Percentiles rank a stretch among this genome's conserved stretches.
These are phyloP conservation scores for Hysterium pulicare DNA, from an alignment of 2,329 filamentous ascomycete genomes.

Conservation along the genomic window DNA sequence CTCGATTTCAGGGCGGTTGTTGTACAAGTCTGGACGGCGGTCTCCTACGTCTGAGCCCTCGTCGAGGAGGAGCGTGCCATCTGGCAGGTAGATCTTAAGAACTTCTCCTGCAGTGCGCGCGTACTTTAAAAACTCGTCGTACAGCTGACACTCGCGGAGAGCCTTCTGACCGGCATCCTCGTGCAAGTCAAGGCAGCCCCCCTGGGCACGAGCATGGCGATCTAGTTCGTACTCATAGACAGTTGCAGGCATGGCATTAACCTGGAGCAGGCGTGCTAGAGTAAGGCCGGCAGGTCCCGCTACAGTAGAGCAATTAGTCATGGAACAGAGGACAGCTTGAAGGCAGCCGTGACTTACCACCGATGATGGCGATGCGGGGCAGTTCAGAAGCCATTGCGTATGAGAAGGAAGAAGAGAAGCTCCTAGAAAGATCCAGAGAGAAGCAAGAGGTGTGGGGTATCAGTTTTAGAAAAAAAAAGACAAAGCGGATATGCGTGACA, in stretches of 20 bases:
- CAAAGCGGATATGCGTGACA: too few relatives aligned
- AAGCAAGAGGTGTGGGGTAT: too few relatives aligned
- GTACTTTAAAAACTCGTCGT: constrained; percentile 27
- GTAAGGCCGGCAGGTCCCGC: constrained; percentile 34
- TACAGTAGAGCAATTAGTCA: background rate
- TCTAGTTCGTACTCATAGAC: constrained; percentile 32
- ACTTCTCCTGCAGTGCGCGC: constrained; percentile 38
- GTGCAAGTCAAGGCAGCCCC: constrained; percentile 38
- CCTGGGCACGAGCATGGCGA: constrained; percentile 27
- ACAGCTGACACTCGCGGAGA: constrained; percentile 28
- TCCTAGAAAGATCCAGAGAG: too few relatives aligned
- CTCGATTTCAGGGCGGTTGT: constrained; percentile 19
- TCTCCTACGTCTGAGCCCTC: constrained; percentile 17
- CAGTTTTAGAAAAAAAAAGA: too few relatives aligned
- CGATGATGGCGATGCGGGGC: constrained; percentile 23
- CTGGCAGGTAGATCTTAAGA: constrained; percentile 34
- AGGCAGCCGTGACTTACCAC: constrained; percentile 8
- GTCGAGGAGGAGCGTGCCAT: constrained; percentile 17
- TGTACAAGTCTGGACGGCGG: constrained; percentile 1
- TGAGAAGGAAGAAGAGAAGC: too few relatives aligned
- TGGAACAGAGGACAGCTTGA: background rate
- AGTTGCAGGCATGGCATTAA: constrained; percentile 32
- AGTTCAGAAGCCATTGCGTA: too few relatives aligned
- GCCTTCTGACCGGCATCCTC: constrained; percentile 29
- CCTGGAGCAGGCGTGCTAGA: constrained; percentile 34